Conservation (phyloP, 306 rosid genomes). For the Betula pendula region DNA sequence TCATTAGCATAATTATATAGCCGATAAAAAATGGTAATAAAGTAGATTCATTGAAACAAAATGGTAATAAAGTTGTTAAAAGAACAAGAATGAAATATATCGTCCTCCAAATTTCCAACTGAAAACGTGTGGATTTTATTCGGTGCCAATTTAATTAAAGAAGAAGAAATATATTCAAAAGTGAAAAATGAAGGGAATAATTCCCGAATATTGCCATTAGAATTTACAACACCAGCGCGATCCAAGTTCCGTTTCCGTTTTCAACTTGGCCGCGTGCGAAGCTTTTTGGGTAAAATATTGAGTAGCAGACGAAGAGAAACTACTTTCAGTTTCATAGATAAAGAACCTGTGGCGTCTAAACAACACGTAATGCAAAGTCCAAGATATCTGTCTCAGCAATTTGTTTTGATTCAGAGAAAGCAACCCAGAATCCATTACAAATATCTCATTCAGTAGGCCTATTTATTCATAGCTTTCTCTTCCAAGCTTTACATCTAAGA, state of each 20-base stretch:
- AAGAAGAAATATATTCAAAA: neutral
- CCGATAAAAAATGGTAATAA: too few relatives aligned
- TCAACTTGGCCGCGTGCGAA: constrained; percentile 23
- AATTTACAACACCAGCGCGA: neutral
- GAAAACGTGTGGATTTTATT: neutral
- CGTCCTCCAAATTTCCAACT: too few relatives aligned
- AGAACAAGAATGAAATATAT: too few relatives aligned
- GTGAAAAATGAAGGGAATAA: neutral
- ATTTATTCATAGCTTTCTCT: constrained; percentile 1
- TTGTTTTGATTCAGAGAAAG: constrained; percentile 30
- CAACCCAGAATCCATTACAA: constrained; percentile 5
- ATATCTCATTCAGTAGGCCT: neutral
- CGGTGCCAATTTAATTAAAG: neutral
- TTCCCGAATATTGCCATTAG: constrained; percentile 15
- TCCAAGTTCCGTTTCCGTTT: constrained; percentile 16
- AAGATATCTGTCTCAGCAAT: constrained; percentile 21
- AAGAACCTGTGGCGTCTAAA: constrained; percentile 44
- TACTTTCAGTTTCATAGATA: constrained; percentile 22
- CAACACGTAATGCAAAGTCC: constrained; percentile 33
- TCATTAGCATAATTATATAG: too few relatives aligned
- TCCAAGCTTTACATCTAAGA: constrained; percentile 19
- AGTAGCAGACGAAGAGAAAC: neutral
- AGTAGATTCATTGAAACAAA: too few relatives aligned
- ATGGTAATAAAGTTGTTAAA: too few relatives aligned
- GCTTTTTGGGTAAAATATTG: neutral